Evolutionary conservation across 1,284 basidiomycete species (phyloP).

Genomic region (Melampsora medusae): DNA sequence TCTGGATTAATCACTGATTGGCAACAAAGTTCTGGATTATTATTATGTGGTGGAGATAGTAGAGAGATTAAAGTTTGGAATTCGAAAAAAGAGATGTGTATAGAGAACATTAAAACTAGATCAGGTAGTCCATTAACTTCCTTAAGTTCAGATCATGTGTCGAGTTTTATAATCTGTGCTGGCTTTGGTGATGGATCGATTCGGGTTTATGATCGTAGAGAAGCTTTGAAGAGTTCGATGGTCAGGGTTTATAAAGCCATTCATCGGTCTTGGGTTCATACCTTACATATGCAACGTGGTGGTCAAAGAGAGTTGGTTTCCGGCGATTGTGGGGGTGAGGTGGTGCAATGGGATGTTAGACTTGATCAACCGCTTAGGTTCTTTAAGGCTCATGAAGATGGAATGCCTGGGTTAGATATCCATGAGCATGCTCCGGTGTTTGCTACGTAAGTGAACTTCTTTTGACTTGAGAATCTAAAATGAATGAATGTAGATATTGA

Average conservation of each 20-base stretch:
- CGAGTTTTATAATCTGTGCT: constrained; percentile 77
- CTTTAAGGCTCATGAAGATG: constrained; percentile 68
- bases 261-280: constrained; percentile 88
- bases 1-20: constrained; percentile 73
- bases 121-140: constrained; percentile 85
- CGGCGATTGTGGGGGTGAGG: constrained; percentile 87
- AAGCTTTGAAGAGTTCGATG: constrained; percentile 79
- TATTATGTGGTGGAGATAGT: constrained; percentile 87
- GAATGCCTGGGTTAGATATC: constrained; percentile 80
- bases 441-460: constrained; percentile 67
- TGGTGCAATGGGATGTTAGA: constrained; percentile 89
- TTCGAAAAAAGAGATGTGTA: constrained; percentile 80
- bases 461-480: not conserved
- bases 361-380: constrained; percentile 66
- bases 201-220: constrained; percentile 84
- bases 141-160: constrained; percentile 74
- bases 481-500: too few relatives aligned
- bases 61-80: constrained; percentile 90
- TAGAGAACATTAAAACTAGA: constrained; percentile 82
- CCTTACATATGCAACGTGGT: constrained; percentile 78
- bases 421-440: constrained; percentile 82
- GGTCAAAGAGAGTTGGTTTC: constrained; percentile 75
- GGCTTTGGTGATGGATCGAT: constrained; percentile 91
- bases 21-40: constrained; percentile 81
- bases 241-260: constrained; percentile 71